phyloP scores from a whole-genome alignment of 345 rosid genomes.

The Alliaria petiolata region DNA sequence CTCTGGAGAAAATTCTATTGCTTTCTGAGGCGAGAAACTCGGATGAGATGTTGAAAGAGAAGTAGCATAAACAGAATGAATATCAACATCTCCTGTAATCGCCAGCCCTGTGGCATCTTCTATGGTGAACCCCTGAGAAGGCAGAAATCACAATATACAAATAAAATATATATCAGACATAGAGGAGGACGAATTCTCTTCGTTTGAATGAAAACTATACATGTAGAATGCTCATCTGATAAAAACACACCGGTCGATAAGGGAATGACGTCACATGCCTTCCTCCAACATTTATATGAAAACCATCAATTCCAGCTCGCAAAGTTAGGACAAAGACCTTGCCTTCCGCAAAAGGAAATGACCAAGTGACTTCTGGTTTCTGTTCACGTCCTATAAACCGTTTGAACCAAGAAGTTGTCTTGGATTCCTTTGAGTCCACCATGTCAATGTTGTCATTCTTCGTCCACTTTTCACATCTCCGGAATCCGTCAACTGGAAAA shows the following conservation, averaged over 20 bases:
- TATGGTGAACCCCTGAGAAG: constrained; percentile 79
- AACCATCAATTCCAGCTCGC: constrained; percentile 96
- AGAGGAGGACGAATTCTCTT: not conserved
- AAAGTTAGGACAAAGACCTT: constrained; percentile 72
- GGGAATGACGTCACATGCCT: constrained; percentile 88
- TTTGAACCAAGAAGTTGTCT: constrained; percentile 89
- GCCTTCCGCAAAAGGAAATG: constrained; percentile 89
- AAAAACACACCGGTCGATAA: constrained; percentile 75
- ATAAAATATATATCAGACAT: not conserved
- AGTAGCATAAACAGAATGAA: constrained; percentile 87
- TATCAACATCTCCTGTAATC: constrained; percentile 74
- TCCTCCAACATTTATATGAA: constrained; percentile 84
- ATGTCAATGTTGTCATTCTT: constrained; percentile 46
- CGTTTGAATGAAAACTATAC: not conserved
- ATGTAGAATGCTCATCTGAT: constrained; percentile 5
- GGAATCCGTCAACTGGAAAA: constrained; percentile 79
- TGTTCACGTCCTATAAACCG: constrained; percentile 95
- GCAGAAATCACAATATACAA: not conserved
- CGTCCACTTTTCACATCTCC: constrained; percentile 91
- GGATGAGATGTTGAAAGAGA: constrained; percentile 93
- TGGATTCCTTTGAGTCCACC: constrained; percentile 79
- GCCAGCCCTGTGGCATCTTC: constrained; percentile 94
- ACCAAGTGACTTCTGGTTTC: constrained; percentile 98
- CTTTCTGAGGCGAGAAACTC: constrained; percentile 85
- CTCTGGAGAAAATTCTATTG: constrained; percentile 71